Evolutionary conservation across 768 basidiomycete genomes (phyloP).

Genomic region (Gymnopilus junonius): DNA sequence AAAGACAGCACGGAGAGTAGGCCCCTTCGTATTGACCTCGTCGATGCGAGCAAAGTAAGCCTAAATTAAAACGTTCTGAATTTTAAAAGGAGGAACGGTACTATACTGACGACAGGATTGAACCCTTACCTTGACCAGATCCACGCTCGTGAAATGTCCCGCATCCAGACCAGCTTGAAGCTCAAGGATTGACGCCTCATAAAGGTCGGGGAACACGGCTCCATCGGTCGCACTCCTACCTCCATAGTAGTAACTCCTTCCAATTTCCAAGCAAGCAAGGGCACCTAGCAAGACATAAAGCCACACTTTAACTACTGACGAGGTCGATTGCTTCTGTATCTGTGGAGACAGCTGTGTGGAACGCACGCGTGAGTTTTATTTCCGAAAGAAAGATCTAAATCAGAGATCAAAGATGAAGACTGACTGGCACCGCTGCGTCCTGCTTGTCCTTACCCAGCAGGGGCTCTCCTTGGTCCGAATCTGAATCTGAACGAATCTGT

Average conservation of each 20-base stretch:
- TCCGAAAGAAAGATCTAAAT: too few species aligned
- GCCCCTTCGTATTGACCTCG: conserved; percentile 65
- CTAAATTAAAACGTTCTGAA: conserved; percentile 30
- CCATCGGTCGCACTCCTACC: neutral
- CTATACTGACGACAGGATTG: neutral
- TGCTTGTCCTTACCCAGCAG: too few species aligned
- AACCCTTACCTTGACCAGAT: conserved; percentile 57
- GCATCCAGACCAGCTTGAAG: conserved; percentile 54
- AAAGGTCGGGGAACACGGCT: conserved; percentile 53
- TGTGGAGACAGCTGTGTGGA: too few species aligned
- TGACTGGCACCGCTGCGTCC: too few species aligned
- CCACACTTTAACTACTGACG: neutral
- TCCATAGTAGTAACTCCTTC: neutral
- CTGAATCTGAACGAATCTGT: too few species aligned
- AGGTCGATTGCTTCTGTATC: too few species aligned
- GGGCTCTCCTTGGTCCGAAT: too few species aligned
- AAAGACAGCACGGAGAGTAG: conserved; percentile 58
- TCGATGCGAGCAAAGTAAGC: conserved; percentile 70
- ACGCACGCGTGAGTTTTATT: too few species aligned
- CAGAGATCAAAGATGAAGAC: too few species aligned
- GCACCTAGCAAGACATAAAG: neutral
- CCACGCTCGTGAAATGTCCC: conserved; percentile 58
- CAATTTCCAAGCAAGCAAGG: neutral
- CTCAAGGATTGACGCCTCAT: conserved; percentile 60
- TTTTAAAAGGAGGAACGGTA: neutral